Percentiles rank a stretch among this genome's conserved stretches.
Conservation (phyloP, 192 early-diverging fungal species). For the Dissophora ornata region DNA sequence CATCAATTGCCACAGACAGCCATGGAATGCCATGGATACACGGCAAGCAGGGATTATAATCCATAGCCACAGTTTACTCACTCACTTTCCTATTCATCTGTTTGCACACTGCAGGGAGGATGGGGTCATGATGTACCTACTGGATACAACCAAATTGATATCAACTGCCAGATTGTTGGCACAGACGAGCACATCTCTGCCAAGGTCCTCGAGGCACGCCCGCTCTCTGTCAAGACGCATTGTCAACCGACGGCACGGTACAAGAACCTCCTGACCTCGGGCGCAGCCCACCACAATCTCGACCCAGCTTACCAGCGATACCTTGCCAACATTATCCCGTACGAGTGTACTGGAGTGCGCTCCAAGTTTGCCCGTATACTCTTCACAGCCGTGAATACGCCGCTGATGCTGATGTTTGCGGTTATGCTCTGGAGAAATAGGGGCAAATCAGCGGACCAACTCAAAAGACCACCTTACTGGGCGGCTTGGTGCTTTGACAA, state of each 20-base stretch:
- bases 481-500: constrained; percentile 30
- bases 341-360: constrained; percentile 18
- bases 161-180: constrained; percentile 25
- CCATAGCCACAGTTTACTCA: too few species aligned
- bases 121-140: constrained; percentile 51
- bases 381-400: constrained; percentile 3
- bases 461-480: constrained; percentile 26
- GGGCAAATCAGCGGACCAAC: constrained; percentile 11
- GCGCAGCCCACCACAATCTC: constrained; percentile 40
- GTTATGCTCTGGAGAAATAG: constrained; percentile 8
- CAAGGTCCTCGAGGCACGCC: constrained; percentile 34
- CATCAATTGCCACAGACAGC: too few species aligned
- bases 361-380: constrained; percentile 26
- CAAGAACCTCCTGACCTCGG: constrained; percentile 35
- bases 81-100: too few species aligned
- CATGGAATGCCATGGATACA: too few species aligned
- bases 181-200: constrained; percentile 29
- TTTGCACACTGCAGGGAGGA: constrained; percentile 41
- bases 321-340: constrained; percentile 35
- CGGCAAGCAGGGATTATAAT: too few species aligned
- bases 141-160: constrained; percentile 53
- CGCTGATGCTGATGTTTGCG: constrained; percentile 21
- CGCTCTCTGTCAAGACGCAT: constrained; percentile 18
- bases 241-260: constrained; percentile 48
- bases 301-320: constrained; percentile 42